Base-by-base conservation (phyloP, 2,329 filamentous ascomycete genomes). In the Pseudogymnoascus sp. region DNA sequence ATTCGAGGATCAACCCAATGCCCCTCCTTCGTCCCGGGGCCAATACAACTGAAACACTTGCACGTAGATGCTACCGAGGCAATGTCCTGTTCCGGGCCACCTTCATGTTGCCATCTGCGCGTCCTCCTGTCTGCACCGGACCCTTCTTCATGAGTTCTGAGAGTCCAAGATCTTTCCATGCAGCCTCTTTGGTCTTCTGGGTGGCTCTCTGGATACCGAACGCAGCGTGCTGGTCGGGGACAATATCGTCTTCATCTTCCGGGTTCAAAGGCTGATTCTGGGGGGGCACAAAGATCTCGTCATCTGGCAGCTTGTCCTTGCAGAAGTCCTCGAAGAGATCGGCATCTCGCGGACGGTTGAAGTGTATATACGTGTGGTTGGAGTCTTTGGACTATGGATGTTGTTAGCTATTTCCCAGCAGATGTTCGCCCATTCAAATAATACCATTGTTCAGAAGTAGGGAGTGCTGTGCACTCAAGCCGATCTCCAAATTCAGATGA, bases 181-280 rank as follows among this genome's bases (percentile, higher is more conserved):
- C 86, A 1, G 88, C 81, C 75, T 92, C 89, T 69, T 82, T 83
- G 69, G 80, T 81, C 66, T 83, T 83, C 76, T 91, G 88, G 14
- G 89, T 93, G 8, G 90, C 90, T 68, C 89, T 84, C 74, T 90
- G 86, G 69, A 96, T 95, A 40, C 90, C 91, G 73, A 95, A 95
- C 0, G 90, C 91, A 11, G 90, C 90, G 72, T 95, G 90, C 76
- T 95, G 90, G 74, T 95, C 90, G 0, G 91, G 90, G 4, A 95
- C 90, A 3, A 95, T 88, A 71, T 95, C 90, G 71, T 95, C 91
- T 76, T 95, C 90, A 73, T 95, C 90, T 75, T 95, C 90, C 0
- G 91, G 90, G 73, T 95, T 93, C 71, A 92, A 81, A 41, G 90
- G 91, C 73, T 91, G 89, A 72, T 92, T 85, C 65, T 91, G 85